These are phyloP conservation scores for Lactarius deliciosus DNA, from an alignment of 768 basidiomycete species.

Conservation along the genomic window DNA sequence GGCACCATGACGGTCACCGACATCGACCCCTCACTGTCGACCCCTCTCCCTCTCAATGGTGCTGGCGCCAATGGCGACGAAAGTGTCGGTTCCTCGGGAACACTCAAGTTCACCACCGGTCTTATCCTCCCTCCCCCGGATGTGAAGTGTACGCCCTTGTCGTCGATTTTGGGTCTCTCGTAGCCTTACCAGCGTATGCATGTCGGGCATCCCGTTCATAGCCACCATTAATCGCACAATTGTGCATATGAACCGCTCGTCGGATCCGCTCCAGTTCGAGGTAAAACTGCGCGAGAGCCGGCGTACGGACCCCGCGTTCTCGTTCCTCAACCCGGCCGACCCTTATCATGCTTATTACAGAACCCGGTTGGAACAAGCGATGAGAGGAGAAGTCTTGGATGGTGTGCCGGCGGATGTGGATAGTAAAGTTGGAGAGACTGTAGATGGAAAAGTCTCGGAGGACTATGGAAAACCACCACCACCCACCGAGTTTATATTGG, in stretches of 20 bases:
- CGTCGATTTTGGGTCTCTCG: conserved; percentile 5
- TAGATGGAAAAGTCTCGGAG: conserved; percentile 31
- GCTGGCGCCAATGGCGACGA: conserved; percentile 43
- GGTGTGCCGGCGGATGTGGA: conserved; percentile 42
- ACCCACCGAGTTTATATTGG: conserved; percentile 76
- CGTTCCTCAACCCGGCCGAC: conserved; percentile 95
- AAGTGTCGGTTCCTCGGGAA: conserved; percentile 39
- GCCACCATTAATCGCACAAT: conserved; percentile 97
- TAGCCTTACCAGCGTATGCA: neutral
- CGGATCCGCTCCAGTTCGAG: conserved; percentile 90
- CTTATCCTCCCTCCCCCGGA: conserved; percentile 96
- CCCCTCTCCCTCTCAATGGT: conserved; percentile 42
- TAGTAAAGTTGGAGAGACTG: conserved; percentile 10
- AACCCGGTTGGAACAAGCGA: conserved; percentile 82
- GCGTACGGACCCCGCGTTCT: conserved; percentile 96
- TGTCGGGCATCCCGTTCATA: conserved; percentile 35
- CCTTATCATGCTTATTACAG: conserved; percentile 99
- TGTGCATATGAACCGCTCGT: conserved; percentile 86
- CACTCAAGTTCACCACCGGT: conserved; percentile 64
- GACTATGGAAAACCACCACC: conserved; percentile 79
- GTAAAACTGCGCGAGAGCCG: conserved; percentile 97
- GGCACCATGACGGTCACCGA: conserved; percentile 10
- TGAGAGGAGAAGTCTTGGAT: conserved; percentile 71
- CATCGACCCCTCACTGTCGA: conserved; percentile 2
- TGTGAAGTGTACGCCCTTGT: conserved; percentile 71